Base-by-base conservation (phyloP, 768 basidiomycete species). In the Naganishia kalamii region DNA sequence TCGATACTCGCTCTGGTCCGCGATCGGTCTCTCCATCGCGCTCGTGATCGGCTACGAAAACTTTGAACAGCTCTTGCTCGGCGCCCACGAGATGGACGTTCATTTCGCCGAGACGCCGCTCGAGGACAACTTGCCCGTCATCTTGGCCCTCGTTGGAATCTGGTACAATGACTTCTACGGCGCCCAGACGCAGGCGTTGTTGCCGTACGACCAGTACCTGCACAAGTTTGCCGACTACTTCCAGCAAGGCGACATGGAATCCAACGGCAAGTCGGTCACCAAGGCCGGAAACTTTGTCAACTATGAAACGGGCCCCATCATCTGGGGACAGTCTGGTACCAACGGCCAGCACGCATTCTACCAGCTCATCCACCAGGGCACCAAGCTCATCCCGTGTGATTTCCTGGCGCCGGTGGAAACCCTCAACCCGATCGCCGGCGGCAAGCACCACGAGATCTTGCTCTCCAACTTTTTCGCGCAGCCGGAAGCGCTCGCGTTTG, bases 111-210 rank as follows among this genome's bases (percentile, higher is more conserved):
- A 86, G 74, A 85, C 94, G 0, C 87, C 88, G 2, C 80, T 97
- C 65, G 88, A 97, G 81, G 79, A 87, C 54, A 98, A 98, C 80
- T 80, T 98, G 74, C 96, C 96, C 2, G 90, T 96, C 44, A 80
- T 97, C 60, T 81, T 98, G 72, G 96, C 89, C 1, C 83, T 89
- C 19, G 77, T 96, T 66, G 94, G 96, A 7, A 83, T 98, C 73
- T 99, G 96, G 96, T 99, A 98, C 83, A 96, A 97, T 77, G 90
- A 98, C 81, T 99, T 98, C 80, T 97, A 94, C 77, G 89, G 91
- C 69, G 82, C 94, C 37, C 96, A 99, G 80, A 98, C 96, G 3
- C 90, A 94, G 70, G 90, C 88, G 2, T 83, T 99, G 44, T 83
- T 99, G 46, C 96, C 96, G 0, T 99, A 99, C 75, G 96, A 99